These are phyloP conservation scores for Hirsutella minnesotensis DNA, from an alignment of 2,329 filamentous ascomycete genomes.

Conservation along the genomic window DNA sequence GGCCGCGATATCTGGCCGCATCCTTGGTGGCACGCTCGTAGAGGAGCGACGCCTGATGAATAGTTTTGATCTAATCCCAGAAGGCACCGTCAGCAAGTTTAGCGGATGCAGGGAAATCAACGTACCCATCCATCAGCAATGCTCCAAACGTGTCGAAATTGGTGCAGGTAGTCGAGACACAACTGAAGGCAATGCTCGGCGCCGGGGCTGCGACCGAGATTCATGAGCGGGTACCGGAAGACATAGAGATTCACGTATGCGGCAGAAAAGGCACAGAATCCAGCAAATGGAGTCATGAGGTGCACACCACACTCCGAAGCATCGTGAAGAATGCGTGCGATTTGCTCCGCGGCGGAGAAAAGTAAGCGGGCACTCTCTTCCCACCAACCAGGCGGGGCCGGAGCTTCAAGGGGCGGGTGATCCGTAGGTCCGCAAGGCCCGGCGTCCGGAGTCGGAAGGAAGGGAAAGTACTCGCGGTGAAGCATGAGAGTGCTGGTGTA, in stretches of 20 bases:
- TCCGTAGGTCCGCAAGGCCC: constrained; percentile 26
- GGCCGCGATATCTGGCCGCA: constrained; percentile 11
- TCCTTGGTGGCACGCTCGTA: constrained; percentile 13
- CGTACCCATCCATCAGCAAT: constrained; percentile 18
- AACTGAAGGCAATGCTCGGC: constrained; percentile 11
- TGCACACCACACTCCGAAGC: constrained; percentile 22
- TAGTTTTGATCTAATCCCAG: constrained; percentile 10
- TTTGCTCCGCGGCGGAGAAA: constrained; percentile 22
- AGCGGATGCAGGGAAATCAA: not conserved
- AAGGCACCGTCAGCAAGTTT: no score
- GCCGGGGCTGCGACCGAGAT: constrained; percentile 17
- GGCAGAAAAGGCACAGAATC: constrained; percentile 33
- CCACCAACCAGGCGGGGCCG: constrained; percentile 28
- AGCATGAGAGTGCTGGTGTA: constrained; percentile 29
- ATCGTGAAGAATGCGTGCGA: constrained; percentile 23
- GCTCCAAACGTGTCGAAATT: constrained; percentile 16
- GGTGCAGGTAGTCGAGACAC: constrained; percentile 14
- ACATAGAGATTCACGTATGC: constrained; percentile 29
- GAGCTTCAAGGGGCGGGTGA: constrained; percentile 23
- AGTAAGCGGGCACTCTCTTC: constrained; percentile 22
- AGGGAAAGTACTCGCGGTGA: constrained; percentile 30
- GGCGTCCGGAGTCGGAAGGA: constrained; percentile 22
- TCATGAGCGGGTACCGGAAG: constrained; percentile 27
- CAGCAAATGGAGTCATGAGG: constrained; percentile 28
- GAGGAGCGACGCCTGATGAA: constrained; percentile 14